phyloP scores from a whole-genome alignment of 495 filamentous ascomycete species.

The Penicillium cinerascens region DNA sequence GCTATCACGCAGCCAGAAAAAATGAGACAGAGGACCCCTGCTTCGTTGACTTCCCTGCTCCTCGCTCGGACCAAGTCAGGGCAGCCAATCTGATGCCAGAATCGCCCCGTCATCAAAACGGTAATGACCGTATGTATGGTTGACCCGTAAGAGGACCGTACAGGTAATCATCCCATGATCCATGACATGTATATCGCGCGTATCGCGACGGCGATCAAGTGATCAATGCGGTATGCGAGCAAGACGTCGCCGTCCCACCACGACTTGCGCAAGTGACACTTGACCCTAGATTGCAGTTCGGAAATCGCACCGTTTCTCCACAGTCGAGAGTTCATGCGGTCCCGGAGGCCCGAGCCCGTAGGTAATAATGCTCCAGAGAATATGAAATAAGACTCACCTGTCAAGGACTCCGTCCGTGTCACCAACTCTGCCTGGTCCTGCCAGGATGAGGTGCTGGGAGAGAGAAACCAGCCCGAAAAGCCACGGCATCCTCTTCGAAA shows the following conservation, averaged over 20 bases:
- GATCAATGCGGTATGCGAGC: conserved; percentile 63
- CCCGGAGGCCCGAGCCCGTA: conserved; percentile 22
- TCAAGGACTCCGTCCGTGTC: conserved; percentile 74
- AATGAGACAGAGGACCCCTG: conserved; percentile 18
- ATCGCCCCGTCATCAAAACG: conserved; percentile 26
- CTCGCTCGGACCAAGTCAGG: conserved; percentile 24
- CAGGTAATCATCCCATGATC: neutral
- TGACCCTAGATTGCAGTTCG: conserved; percentile 39
- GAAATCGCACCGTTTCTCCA: conserved; percentile 38
- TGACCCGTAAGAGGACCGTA: conserved; percentile 32
- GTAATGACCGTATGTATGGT: conserved; percentile 34
- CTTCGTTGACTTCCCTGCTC: conserved; percentile 1
- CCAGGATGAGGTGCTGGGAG: conserved; percentile 64
- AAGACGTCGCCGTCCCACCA: conserved; percentile 32
- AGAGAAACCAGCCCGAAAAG: conserved; percentile 67
- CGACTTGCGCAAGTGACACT: conserved; percentile 29
- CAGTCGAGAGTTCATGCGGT: conserved; percentile 24
- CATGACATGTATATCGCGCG: neutral
- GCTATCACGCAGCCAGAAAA: conserved; percentile 19
- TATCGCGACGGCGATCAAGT: conserved; percentile 54
- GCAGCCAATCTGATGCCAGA: conserved; percentile 22
- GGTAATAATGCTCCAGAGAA: conserved; percentile 15
- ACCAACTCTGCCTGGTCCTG: conserved; percentile 70
- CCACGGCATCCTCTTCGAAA: conserved; percentile 84
- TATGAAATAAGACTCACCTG: conserved; percentile 65